These are phyloP conservation scores for Hapsidospora chrysogenum DNA, from an alignment of 495 filamentous ascomycete genomes.

Conservation along the genomic window DNA sequence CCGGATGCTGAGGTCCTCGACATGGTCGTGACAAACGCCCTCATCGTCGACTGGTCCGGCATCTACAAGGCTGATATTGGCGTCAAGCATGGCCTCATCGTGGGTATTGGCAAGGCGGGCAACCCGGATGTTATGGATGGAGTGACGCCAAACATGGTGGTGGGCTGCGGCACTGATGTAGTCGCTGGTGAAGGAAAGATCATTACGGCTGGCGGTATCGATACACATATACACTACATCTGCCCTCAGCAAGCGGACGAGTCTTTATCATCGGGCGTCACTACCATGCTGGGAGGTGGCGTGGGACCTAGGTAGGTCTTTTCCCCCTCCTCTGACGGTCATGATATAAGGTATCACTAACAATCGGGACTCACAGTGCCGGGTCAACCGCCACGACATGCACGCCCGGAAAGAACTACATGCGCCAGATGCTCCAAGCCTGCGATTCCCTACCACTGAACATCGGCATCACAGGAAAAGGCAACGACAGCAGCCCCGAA, in stretches of 20 bases:
- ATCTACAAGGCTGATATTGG: constrained; percentile 98
- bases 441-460: constrained; percentile 80
- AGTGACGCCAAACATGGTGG: constrained; percentile 60
- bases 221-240: constrained; percentile 92
- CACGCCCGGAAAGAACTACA: constrained; percentile 70
- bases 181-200: constrained; percentile 90
- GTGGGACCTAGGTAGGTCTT: constrained; percentile 58
- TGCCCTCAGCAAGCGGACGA: constrained; percentile 91
- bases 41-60: constrained; percentile 81
- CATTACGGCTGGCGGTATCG: constrained; percentile 79
- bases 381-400: constrained; percentile 92
- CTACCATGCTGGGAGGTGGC: constrained; percentile 83
- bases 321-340: not conserved
- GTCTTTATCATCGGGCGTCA: constrained; percentile 74
- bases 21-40: constrained; percentile 79
- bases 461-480: constrained; percentile 88
- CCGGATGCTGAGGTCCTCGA: constrained; percentile 58
- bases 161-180: constrained; percentile 89
- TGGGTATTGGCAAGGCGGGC: constrained; percentile 86
- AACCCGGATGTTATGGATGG: constrained; percentile 96
- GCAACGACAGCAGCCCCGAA: constrained; percentile 62
- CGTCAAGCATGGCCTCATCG: constrained; percentile 75
- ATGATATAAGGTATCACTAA: too few relatives aligned
- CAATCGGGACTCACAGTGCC: constrained; percentile 46
- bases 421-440: constrained; percentile 87